These are phyloP conservation scores for Kwoniella pini DNA, from an alignment of 768 basidiomycete genomes.

Conservation along the genomic window DNA sequence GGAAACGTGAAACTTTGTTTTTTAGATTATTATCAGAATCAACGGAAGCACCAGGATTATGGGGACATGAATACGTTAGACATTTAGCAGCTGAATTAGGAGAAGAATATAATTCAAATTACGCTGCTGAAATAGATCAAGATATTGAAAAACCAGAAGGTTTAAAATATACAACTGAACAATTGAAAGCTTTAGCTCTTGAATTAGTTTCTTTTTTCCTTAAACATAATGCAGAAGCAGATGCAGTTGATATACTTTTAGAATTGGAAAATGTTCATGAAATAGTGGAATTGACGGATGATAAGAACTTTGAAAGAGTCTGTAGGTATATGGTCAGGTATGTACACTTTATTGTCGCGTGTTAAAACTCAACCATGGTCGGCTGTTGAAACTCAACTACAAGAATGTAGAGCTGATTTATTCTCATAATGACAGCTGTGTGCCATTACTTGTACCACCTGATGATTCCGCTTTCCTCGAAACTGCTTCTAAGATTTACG, in stretches of 20 bases:
- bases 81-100: constrained; percentile 95
- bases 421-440: constrained; percentile 62
- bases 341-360: constrained; percentile 42
- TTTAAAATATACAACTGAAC: constrained; percentile 58
- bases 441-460: constrained; percentile 84
- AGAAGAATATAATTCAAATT: constrained; percentile 67
- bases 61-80: constrained; percentile 99
- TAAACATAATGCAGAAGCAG: constrained; percentile 93
- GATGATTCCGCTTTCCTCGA: constrained; percentile 87
- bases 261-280: constrained; percentile 86
- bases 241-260: constrained; percentile 92
- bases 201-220: constrained; percentile 88
- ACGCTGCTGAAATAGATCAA: constrained; percentile 4
- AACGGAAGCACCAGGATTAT: constrained; percentile 78
- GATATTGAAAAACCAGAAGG: constrained; percentile 15
- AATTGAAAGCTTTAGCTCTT: constrained; percentile 72
- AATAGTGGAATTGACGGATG: constrained; percentile 74
- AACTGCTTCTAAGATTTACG: constrained; percentile 85
- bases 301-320: constrained; percentile 70
- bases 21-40: constrained; percentile 80
- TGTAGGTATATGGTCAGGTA: constrained; percentile 95
- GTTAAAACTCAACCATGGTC: too few species aligned
- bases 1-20: constrained; percentile 90
- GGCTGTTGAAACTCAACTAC: too few species aligned
- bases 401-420: not conserved